Evolutionary conservation across 495 filamentous ascomycete genomes (phyloP).

Genomic region (Aspergillus asperescens): DNA sequence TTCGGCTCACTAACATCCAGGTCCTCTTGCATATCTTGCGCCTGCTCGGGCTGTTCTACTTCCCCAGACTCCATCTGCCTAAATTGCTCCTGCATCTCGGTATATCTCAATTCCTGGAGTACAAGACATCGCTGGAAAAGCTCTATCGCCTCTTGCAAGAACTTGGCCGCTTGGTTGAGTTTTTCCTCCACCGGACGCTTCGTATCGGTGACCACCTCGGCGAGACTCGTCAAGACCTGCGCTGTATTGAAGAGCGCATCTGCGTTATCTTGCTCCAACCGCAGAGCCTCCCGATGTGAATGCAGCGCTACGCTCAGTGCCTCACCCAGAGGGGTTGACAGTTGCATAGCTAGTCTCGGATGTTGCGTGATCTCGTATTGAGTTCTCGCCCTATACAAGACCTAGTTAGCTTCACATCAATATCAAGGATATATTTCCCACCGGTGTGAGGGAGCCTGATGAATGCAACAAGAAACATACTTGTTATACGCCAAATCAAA

Average conservation of each 20-base stretch:
- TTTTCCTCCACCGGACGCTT: conserved; percentile 38
- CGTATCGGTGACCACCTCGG: conserved; percentile 51
- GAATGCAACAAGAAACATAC: conserved; percentile 31
- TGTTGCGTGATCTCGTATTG: conserved; percentile 63
- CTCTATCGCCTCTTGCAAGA: conserved; percentile 57
- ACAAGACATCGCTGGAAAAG: conserved; percentile 58
- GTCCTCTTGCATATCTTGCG: conserved; percentile 16
- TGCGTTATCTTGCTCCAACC: conserved; percentile 54
- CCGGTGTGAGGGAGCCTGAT: neutral
- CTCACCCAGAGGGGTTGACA: conserved; percentile 46
- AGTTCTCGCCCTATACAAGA: conserved; percentile 47
- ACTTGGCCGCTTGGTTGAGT: conserved; percentile 35
- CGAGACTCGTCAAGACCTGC: conserved; percentile 61
- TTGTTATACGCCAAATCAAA: conserved; percentile 75
- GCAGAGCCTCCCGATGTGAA: conserved; percentile 56
- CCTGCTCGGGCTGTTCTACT: conserved; percentile 18
- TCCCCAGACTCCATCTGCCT: conserved; percentile 37
- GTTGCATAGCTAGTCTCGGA: conserved; percentile 48
- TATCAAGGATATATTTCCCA: neutral
- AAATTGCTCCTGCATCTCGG: conserved; percentile 47
- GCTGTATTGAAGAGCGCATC: conserved; percentile 65
- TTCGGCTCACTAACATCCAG: conserved; percentile 16
- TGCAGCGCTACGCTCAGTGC: conserved; percentile 52
- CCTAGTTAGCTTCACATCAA: neutral
- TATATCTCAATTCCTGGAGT: conserved; percentile 52